A percentile compares a stretch with the other conserved stretches of the same genome.
Conservation (phyloP, 176 grass and related monocot genomes). For the Triticum monococcum region DNA sequence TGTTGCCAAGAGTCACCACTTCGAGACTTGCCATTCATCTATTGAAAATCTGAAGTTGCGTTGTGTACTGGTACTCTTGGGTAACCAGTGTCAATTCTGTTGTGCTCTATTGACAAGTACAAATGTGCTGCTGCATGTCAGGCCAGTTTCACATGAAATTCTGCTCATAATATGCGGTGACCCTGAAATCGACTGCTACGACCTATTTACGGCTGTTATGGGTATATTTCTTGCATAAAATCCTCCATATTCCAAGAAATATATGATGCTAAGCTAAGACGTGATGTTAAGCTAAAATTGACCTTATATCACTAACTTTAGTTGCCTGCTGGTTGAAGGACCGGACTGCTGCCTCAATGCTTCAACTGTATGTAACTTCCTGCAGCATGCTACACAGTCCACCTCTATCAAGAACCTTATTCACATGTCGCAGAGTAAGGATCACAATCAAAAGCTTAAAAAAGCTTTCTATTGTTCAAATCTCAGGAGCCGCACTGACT, state of each 20-base stretch:
- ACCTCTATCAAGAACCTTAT: slow-evolving; percentile 48
- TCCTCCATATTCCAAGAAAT: background rate
- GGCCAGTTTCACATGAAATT: slow-evolving; percentile 27
- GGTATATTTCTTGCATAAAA: slow-evolving; percentile 16
- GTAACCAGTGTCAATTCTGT: background rate
- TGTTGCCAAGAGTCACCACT: background rate
- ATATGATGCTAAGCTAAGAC: background rate
- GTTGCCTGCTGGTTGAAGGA: slow-evolving; percentile 30
- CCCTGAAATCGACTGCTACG: slow-evolving; percentile 47
- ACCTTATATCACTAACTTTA: background rate
- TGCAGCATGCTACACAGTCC: slow-evolving; percentile 48
- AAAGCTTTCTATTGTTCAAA: background rate
- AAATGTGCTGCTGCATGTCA: slow-evolving; percentile 22
- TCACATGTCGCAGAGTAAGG: slow-evolving; percentile 52
- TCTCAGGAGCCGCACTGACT: background rate
- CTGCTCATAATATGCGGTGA: slow-evolving; percentile 30
- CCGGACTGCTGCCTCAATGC: slow-evolving; percentile 58
- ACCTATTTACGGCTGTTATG: slow-evolving; percentile 41
- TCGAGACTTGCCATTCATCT: background rate
- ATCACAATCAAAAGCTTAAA: background rate
- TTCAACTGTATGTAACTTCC: slow-evolving; percentile 36
- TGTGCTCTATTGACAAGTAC: slow-evolving; percentile 3
- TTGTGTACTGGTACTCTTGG: background rate
- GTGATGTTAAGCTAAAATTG: background rate
- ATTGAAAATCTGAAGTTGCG: background rate